Evolutionary conservation across 768 basidiomycete species (phyloP), one percentile per base, ranked within the genome.

Genomic region (Candolleomyces efflorescens): DNA sequence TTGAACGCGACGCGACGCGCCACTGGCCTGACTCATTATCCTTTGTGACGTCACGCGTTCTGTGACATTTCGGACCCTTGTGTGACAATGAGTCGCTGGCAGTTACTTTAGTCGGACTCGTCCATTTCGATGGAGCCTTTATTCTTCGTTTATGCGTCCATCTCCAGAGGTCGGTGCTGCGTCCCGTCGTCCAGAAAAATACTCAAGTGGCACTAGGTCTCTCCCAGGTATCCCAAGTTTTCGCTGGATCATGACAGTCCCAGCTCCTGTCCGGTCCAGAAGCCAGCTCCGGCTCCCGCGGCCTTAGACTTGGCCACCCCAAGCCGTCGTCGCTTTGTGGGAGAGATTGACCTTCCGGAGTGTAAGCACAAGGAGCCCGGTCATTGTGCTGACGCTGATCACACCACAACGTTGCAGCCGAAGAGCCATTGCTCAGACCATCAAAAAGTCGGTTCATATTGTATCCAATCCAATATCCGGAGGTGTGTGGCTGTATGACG

Each of bases 401-500:
- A n/a, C 17, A 18, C 57, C 13, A 83, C 60, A 37, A 62, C 43
- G 27, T 20, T 51, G 11, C 64, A 88, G 84, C 78, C 54, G 85
- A 91, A 56, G 94, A 97, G 66, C 94, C 94, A 24, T 77, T 98
- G 2, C 77, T 97, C 54, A 89, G 85, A 68, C 85, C 86, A 61
- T 88, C 89, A 0, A 85, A 83, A 61, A 84, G 86, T 56, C 85
- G 95, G 22, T 96, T 98, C 63, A 93, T 97, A 3, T 77, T 98
- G 11, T 98, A 96, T 70, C 95, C 96, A 3, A 97, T 98, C 59
- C 89, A 95, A 69, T 96, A 94, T 67, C 81, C 87, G 56, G 94
- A 97, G 76, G 95, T 92, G 60, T 62, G 82, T 65, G 23, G 22
- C n/a, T n/a, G n/a, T 37, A 37, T n/a, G 32, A 39, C 37, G 13